A percentile compares a stretch with the other conserved stretches of the same genome.
Conservation (phyloP, 495 filamentous ascomycete species). For the Neurospora sp. region DNA sequence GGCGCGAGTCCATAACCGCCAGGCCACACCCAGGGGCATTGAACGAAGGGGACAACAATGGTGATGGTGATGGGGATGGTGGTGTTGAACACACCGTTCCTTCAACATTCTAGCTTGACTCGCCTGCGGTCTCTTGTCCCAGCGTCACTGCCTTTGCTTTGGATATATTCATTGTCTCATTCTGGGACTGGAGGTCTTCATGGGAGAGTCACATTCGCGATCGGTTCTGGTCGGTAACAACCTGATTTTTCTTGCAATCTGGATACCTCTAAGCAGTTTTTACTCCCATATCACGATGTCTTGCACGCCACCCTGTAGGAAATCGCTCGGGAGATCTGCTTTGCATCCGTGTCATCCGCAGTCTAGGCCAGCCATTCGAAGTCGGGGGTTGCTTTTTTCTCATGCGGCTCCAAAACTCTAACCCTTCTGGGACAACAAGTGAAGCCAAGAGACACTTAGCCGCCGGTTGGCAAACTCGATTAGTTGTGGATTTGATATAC, state of each 20-base stretch:
- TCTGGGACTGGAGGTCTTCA: too few species aligned
- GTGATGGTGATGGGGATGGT: not conserved
- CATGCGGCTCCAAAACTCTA: not conserved
- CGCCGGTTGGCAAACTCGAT: not conserved
- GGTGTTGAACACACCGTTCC: not conserved
- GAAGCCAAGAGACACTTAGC: not conserved
- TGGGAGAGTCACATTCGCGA: too few species aligned
- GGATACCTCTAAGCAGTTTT: too few species aligned
- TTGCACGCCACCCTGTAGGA: not conserved
- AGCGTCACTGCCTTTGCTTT: not conserved
- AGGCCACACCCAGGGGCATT: too few species aligned
- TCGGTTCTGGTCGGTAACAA: too few species aligned
- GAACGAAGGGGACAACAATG: too few species aligned
- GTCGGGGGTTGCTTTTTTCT: not conserved
- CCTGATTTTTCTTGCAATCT: too few species aligned
- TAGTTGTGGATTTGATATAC: not conserved
- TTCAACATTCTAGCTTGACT: not conserved
- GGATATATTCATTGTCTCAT: not conserved
- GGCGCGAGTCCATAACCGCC: too few species aligned
- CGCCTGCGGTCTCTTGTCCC: not conserved
- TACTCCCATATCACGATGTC: not conserved
- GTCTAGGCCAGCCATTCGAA: not conserved
- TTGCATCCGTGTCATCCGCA: not conserved
- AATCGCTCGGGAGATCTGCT: not conserved
- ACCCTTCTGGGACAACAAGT: not conserved